Base-by-base conservation (phyloP, 805 yeast species). In the Nadsonia fulvescens region DNA sequence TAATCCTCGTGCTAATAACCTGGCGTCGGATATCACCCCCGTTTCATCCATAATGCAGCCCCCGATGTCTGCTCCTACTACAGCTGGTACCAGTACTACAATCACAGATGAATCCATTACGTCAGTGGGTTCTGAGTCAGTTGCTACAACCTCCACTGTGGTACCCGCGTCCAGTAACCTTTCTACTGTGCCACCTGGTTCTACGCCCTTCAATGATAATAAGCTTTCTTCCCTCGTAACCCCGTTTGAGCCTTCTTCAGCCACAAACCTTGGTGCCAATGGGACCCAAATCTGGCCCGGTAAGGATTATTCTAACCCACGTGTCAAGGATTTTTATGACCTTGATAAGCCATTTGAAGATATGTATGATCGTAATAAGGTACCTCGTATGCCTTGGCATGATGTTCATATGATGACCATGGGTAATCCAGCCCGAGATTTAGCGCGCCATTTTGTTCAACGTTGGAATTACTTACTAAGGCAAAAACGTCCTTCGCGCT, bases 371-470 rank as follows among this genome's bases (percentile, higher is more conserved):
- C 63, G 99, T 33, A 56, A 63, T 9, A 48, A 48, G 11, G 62
- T 66, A 12, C 96, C 98, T 2, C 66, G 99, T 40, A 89, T 89
- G 99, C 98, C 98, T 6, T 89, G 98, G 99, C 99, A 89, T 49
- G 99, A 89, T 60, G 79, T 89, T 19, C 96, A 89, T 38, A 89
- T 83, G 92, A 70, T 82, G 53, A 70, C 91, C 1, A 67, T 83
- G 3, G 99, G 99, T 8, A 91, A 83, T 42, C 70, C 83, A 3
- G 98, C 96, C 0, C 63, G 95, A 32, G 99, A 89, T 47, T 51
- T 86, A 27, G 66, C 92, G 0, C 66, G 98, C 31, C 96, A 89
- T 48, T 89, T 91, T 51, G 91, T 82, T 8, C 98, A 89, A 54
- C 66, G 99, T 40, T 89, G 98, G 98, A 89, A 89, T 46, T 89